phyloP scores from a whole-genome alignment of 1,139 yeast species.

The Spathaspora sp. region DNA sequence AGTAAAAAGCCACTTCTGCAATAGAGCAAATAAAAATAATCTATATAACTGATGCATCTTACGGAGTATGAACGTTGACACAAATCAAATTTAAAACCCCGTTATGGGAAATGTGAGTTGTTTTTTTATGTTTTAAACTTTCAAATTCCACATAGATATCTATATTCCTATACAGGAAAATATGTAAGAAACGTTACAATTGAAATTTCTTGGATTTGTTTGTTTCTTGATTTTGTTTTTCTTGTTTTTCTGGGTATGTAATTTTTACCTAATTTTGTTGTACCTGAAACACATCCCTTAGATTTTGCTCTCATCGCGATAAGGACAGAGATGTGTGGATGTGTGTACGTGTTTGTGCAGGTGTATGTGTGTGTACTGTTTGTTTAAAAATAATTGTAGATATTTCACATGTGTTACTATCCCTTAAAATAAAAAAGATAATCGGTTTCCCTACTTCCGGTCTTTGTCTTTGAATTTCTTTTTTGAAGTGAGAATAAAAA shows the following conservation, averaged over 20 bases:
- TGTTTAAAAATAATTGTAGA: neutral
- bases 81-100: neutral
- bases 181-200: no score
- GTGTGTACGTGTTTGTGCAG: neutral
- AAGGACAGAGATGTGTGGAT: no score
- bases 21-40: neutral
- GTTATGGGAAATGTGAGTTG: no score
- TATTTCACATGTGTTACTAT: neutral
- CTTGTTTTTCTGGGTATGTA: no score
- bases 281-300: no score
- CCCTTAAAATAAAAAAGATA: neutral
- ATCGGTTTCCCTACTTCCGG: conserved; percentile 1
- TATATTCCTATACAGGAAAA: no score
- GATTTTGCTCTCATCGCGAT: no score
- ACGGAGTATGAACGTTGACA: neutral
- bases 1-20: neutral
- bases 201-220: no score
- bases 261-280: no score
- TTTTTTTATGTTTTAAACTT: neutral
- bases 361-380: neutral
- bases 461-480: neutral
- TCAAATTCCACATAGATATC: neutral
- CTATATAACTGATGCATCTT: no score
- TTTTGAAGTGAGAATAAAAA: neutral
- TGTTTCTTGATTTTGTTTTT: no score